Base-by-base conservation (phyloP, 176 grass and related monocot genomes). In the Neostapfia colusana region DNA sequence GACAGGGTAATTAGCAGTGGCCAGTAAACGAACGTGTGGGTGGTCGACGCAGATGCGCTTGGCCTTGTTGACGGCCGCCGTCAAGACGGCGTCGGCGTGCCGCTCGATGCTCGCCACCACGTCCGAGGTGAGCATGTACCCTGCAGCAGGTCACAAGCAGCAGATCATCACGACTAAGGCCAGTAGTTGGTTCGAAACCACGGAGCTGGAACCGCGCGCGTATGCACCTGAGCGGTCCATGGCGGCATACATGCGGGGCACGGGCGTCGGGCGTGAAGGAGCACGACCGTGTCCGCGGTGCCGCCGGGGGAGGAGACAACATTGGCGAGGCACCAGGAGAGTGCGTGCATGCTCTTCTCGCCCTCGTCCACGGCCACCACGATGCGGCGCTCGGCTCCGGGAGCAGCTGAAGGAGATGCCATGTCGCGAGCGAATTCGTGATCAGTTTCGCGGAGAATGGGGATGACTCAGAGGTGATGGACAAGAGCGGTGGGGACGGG, bases 331-430 rank as follows among this genome's bases (percentile, higher is more conserved):
- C n/a, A n/a, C n/a, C n/a, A 87, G 48, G 66, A 72, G 73, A 87
- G 85, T 4, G 79, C 79, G 74, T 82, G 69, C 85, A 42, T 78
- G 79, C 85, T 82, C 85, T 87, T 79, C 58, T 78, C 79, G 79
- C 79, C 63, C 79, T 77, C 85, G 85, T 87, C 85, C 67, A 87
- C 85, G 23, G 79, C 79, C 66, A 87, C 79, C 48, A 87, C 79
- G 36, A 87, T 56, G 25, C 85, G 74, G 11, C 85, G 79, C 67
- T 3, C 31, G 31, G 31, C 31, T 31, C 31, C 31, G 31, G 31
- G 2, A 31, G 31, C 31, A 31, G 3, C 31, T 31, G 31, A 3
- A 31, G 31, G 31, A 31, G 65, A 31, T 31, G 31, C 31, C 31
- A 31, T 31, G 31, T 31, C 31, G 31, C 31, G 31, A 31, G 31